These are phyloP conservation scores for Diaporthe velutina DNA, from an alignment of 2,329 filamentous ascomycete genomes.

Conservation along the genomic window DNA sequence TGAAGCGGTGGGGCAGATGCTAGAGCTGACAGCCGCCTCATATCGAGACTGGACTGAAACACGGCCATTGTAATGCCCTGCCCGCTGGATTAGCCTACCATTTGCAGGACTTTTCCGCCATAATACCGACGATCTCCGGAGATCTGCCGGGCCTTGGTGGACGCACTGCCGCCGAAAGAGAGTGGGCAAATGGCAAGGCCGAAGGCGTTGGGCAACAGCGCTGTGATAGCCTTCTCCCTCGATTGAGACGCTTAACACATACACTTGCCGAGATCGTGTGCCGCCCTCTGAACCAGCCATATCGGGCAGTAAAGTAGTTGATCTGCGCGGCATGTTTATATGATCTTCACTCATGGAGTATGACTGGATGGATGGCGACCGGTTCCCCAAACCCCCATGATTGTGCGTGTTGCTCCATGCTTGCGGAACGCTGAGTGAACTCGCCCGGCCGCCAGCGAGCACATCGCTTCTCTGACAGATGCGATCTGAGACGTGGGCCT, in stretches of 20 bases:
- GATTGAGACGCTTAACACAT: neutral
- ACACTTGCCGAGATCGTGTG: slow-evolving; percentile 6
- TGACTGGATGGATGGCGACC: neutral
- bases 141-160: neutral
- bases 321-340: neutral
- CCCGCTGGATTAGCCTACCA: neutral
- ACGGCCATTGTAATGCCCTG: neutral
- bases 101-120: neutral
- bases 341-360: neutral
- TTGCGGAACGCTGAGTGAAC: neutral
- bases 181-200: neutral
- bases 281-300: neutral
- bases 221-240: neutral
- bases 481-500: neutral
- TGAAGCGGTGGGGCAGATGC: neutral
- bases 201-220: neutral
- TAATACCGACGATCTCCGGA: neutral
- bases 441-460: neutral
- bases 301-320: neutral
- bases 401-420: neutral
- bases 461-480: neutral
- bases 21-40: neutral
- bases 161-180: neutral
- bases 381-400: neutral
- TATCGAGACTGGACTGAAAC: neutral